Evolutionary conservation across 2,329 filamentous ascomycete genomes (phyloP).

Genomic region (Neurospora sp.): DNA sequence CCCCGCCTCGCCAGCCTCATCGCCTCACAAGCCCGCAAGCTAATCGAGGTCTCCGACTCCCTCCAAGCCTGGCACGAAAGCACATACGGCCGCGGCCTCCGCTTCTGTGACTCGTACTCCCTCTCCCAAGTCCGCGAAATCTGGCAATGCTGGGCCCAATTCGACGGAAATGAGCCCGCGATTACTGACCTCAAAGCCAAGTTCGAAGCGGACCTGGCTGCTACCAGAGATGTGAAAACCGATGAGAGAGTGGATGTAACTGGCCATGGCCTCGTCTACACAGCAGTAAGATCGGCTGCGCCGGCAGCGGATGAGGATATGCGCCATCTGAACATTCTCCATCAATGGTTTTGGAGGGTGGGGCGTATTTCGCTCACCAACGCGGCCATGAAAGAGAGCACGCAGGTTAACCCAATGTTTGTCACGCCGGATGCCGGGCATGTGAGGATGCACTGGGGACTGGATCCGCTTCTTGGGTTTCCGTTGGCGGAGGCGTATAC

Average conservation of each 20-base stretch:
- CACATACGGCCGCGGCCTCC: conserved; percentile 32
- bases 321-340: neutral
- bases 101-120: conserved; percentile 41
- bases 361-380: neutral
- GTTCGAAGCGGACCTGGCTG: conserved; percentile 1
- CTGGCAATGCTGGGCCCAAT: conserved; percentile 26
- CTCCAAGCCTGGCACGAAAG: conserved; percentile 34
- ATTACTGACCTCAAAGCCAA: conserved; percentile 13
- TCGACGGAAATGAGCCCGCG: conserved; percentile 13
- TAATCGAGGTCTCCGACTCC: conserved; percentile 29
- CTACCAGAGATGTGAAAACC: neutral
- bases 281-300: neutral
- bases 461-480: neutral
- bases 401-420: neutral
- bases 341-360: neutral
- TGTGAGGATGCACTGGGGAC: neutral
- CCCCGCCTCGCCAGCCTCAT: conserved; percentile 27
- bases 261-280: neutral
- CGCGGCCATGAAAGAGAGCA: neutral
- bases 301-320: neutral
- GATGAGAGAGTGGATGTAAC: neutral
- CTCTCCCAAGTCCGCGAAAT: conserved; percentile 30
- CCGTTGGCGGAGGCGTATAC: neutral
- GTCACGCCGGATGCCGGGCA: neutral
- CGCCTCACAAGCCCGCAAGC: conserved; percentile 31